phyloP scores from a whole-genome alignment of 768 basidiomycete species.

The Kwoniella dendrophila region DNA sequence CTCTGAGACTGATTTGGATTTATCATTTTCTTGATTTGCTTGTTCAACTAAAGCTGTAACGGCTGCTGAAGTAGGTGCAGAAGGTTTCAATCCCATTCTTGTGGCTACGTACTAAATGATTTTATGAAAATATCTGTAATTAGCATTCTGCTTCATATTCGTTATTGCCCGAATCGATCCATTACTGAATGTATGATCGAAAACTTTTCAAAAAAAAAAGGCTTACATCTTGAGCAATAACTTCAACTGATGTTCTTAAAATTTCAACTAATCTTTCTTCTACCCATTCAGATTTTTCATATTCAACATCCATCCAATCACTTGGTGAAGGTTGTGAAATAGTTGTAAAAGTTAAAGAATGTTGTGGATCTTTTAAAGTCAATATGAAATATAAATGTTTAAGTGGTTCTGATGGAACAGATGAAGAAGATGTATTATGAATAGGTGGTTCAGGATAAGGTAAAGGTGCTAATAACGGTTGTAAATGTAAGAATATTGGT shows the following conservation, averaged over 20 bases:
- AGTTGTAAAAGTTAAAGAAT: conserved; percentile 74
- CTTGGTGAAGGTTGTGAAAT: conserved; percentile 79
- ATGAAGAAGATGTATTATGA: conserved; percentile 31
- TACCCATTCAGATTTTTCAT: conserved; percentile 87
- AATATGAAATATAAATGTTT: conserved; percentile 71
- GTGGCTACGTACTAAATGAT: conserved; percentile 37
- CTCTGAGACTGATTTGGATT: background rate
- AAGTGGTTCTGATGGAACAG: conserved; percentile 38
- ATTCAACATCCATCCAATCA: conserved; percentile 79
- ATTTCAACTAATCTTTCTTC: conserved; percentile 91
- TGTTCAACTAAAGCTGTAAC: conserved; percentile 18
- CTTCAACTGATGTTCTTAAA: conserved; percentile 79
- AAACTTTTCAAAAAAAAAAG: background rate
- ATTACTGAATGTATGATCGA: too few relatives aligned
- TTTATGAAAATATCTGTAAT: background rate
- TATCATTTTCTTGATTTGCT: conserved; percentile 15
- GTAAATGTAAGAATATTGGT: conserved; percentile 88
- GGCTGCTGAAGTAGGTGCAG: conserved; percentile 17
- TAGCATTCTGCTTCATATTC: background rate
- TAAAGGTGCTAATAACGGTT: conserved; percentile 70
- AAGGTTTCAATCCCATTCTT: conserved; percentile 40
- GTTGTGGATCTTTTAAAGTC: conserved; percentile 74
- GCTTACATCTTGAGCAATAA: conserved; percentile 77
- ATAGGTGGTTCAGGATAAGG: conserved; percentile 58
- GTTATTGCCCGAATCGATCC: too few relatives aligned